Percentiles rank a stretch among this genome's conserved stretches.
These are phyloP conservation scores for Abrus pulchellus DNA, from an alignment of 306 rosid species.

Conservation along the genomic window DNA sequence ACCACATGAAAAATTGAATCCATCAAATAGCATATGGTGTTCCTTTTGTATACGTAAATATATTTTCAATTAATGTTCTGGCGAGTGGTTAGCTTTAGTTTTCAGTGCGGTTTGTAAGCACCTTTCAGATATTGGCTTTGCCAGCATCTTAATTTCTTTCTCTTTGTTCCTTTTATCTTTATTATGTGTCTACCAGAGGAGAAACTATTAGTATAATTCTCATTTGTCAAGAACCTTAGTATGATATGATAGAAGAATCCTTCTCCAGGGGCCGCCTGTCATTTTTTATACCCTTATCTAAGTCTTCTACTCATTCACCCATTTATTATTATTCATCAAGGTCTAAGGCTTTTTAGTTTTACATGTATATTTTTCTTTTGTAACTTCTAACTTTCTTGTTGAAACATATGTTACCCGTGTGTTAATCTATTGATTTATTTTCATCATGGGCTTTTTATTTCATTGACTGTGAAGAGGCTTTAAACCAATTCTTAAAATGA, in stretches of 20 bases:
- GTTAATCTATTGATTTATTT: constrained; percentile 16
- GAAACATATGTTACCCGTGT: neutral
- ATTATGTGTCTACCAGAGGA: neutral
- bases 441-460: neutral
- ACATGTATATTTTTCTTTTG: neutral
- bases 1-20: constrained; percentile 7
- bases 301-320: constrained; percentile 15
- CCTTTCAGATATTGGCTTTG: constrained; percentile 33
- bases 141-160: constrained; percentile 32
- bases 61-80: constrained; percentile 8
- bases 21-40: neutral
- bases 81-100: constrained; percentile 28
- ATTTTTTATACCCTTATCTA: constrained; percentile 27
- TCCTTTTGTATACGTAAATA: neutral
- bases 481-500: constrained; percentile 5
- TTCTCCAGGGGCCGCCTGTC: constrained; percentile 10
- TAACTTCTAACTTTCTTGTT: constrained; percentile 10
- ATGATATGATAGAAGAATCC: constrained; percentile 29
- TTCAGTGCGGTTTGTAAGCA: constrained; percentile 42
- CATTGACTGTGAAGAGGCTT: neutral
- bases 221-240: neutral
- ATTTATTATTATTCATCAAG: constrained; percentile 15
- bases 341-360: neutral
- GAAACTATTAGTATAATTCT: neutral
- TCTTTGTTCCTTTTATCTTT: neutral